Percentiles rank a stretch among this genome's conserved stretches.
phyloP scores from a whole-genome alignment of 148 eudicot species.

The Fagopyrum homotropicum region DNA sequence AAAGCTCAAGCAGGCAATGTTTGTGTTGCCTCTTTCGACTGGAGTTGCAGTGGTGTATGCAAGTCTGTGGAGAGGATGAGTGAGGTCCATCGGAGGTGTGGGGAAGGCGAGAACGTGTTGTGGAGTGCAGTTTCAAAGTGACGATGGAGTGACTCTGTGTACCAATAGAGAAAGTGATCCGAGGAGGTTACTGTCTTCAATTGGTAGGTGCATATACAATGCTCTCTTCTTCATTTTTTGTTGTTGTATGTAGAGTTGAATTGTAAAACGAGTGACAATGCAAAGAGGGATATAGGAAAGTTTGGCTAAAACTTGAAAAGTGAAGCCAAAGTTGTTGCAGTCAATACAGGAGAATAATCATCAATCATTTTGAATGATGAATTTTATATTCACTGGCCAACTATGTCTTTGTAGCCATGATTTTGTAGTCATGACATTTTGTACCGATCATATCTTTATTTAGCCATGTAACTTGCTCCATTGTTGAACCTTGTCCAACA shows the following conservation, averaged over 20 bases:
- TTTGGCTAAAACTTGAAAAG: neutral
- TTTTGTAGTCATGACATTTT: no score
- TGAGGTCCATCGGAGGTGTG: conserved; percentile 43
- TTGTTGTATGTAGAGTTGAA: neutral
- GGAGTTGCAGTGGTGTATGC: conserved; percentile 45
- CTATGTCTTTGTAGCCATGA: no score
- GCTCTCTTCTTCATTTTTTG: neutral
- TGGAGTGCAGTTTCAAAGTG: conserved; percentile 41
- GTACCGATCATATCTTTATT: no score
- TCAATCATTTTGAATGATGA: neutral
- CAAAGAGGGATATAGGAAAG: neutral
- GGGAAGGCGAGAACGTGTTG: conserved; percentile 37
- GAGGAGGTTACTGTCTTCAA: no score
- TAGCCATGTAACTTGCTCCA: no score
- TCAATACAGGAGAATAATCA: neutral
- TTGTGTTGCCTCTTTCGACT: conserved; percentile 44
- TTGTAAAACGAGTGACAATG: neutral
- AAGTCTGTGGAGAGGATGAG: conserved; percentile 36
- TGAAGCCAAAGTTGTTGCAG: neutral
- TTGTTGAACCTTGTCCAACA: no score
- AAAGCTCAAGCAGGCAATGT: conserved; percentile 43
- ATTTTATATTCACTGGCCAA: no score
- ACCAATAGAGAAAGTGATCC: neutral
- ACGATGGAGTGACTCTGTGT: neutral
- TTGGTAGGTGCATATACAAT: neutral